A percentile compares a stretch with the other conserved stretches of the same genome.
These are phyloP conservation scores for Suillus alpinus DNA, from an alignment of 768 basidiomycete genomes.

Conservation along the genomic window DNA sequence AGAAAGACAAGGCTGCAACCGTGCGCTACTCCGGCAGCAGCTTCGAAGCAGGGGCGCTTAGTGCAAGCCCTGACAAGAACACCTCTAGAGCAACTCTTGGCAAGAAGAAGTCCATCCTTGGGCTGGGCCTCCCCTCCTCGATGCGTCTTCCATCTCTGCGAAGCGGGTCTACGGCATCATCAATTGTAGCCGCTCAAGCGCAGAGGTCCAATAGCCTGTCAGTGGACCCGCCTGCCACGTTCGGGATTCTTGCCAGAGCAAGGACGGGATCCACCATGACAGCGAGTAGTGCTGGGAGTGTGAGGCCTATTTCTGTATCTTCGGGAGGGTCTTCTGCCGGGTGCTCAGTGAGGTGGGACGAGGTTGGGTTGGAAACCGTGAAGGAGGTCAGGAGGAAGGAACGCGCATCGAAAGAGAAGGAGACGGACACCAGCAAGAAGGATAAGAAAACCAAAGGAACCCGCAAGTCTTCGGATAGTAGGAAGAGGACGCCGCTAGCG, in stretches of 20 bases:
- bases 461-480: conserved; percentile 46
- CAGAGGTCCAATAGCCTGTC: conserved; percentile 23
- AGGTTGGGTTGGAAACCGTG: conserved; percentile 45
- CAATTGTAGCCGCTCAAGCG: conserved; percentile 20
- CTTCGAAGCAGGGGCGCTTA: conserved; percentile 65
- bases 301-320: conserved; percentile 44
- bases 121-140: conserved; percentile 58
- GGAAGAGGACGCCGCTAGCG: conserved; percentile 50
- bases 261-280: conserved; percentile 37
- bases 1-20: conserved; percentile 33
- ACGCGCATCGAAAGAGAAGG: conserved; percentile 29
- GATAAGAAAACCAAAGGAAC: conserved; percentile 25
- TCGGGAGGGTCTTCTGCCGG: conserved; percentile 41
- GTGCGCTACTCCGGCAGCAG: conserved; percentile 54
- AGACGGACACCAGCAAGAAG: conserved; percentile 30
- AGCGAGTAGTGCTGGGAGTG: conserved; percentile 38
- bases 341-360: conserved; percentile 50
- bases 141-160: conserved; percentile 41
- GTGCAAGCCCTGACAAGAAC: conserved; percentile 28
- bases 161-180: conserved; percentile 35
- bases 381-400: conserved; percentile 44
- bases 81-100: conserved; percentile 10
- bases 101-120: conserved; percentile 63
- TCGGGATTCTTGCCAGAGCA: conserved; percentile 29
- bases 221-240: conserved; percentile 28